Percentiles rank a stretch among this genome's conserved stretches.
Conservation (phyloP, 2,329 filamentous ascomycete genomes). For the Trematosphaeria pertusa region DNA sequence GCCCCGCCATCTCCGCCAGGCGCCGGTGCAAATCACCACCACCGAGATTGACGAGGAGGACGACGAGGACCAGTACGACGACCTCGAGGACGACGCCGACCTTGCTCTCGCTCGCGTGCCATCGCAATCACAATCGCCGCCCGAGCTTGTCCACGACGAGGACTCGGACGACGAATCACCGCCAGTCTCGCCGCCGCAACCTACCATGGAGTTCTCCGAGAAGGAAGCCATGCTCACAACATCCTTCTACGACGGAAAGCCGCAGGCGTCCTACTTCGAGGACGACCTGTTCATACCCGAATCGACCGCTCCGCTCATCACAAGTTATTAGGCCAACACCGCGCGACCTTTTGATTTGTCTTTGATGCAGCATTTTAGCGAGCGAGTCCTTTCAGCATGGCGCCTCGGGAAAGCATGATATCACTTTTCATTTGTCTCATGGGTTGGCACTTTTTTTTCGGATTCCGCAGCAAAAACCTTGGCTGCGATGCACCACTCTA, state of each 20-base stretch:
- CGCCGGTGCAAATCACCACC: slow-evolving; percentile 53
- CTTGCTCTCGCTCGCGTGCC: slow-evolving; percentile 55
- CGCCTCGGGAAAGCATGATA: slow-evolving; percentile 37
- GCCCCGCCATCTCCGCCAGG: slow-evolving; percentile 48
- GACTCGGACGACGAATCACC: slow-evolving; percentile 58
- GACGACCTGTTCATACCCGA: slow-evolving; percentile 51
- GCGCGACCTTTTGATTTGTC: slow-evolving; percentile 40
- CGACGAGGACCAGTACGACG: slow-evolving; percentile 55
- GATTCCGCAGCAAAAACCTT: slow-evolving; percentile 10
- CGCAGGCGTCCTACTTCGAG: slow-evolving; percentile 45
- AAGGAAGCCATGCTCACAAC: slow-evolving; percentile 57
- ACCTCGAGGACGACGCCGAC: slow-evolving; percentile 55
- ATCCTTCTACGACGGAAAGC: slow-evolving; percentile 51
- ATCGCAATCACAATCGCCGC: slow-evolving; percentile 54
- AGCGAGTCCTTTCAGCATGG: slow-evolving; percentile 44
- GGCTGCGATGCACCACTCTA: slow-evolving; percentile 23
- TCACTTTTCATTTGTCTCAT: slow-evolving; percentile 27
- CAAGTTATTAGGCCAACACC: slow-evolving; percentile 46
- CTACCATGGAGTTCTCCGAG: slow-evolving; percentile 54
- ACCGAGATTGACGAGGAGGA: slow-evolving; percentile 51
- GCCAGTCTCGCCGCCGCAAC: slow-evolving; percentile 54
- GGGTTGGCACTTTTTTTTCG: slow-evolving; percentile 17
- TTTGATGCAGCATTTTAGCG: slow-evolving; percentile 48
- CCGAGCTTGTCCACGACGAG: slow-evolving; percentile 58
- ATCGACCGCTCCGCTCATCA: slow-evolving; percentile 47